Base-by-base conservation (phyloP, 179 eudicot species). In the Amaranthus tricolor region DNA sequence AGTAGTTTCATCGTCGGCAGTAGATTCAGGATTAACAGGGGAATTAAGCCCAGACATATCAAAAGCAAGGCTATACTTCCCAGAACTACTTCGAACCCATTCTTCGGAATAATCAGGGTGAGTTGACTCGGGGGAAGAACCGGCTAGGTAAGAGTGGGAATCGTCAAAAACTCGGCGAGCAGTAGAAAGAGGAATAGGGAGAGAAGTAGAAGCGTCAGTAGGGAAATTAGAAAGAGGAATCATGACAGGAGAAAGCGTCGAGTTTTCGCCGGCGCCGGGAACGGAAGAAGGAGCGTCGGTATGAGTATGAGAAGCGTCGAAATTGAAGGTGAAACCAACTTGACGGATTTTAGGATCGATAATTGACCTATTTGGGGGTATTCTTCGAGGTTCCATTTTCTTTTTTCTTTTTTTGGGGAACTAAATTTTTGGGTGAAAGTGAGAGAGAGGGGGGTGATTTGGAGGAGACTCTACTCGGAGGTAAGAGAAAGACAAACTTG, bases 301-400 rank as follows among this genome's bases (percentile, higher is more conserved):
- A 82, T 74, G 57, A 62, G 84, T 61, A 21, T 50, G 82, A 72
- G 86, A 74, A 51, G 87, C 71, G 54, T 64, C 40, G 84, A 76
- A 0, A 7, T 15, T 9, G 71, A 59, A 53, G 83, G 84, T 83
- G 85, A 94, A 94, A 10, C 98, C 98, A 12, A 94, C 87, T 47
- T 90, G 98, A 19, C 97, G 94, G 66, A 94, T 85, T 73, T 78
- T 90, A 0, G 98, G 98, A 82, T 90, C 89, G 76, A 79, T 86
- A 17, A 80, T 82, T 15, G 90, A 21, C 89, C 82, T 3, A 88
- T 68, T 15, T 73, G 49, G 51, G 15, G 79, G 3, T 43, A 6
- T 4, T 68, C 96, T 87, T 48, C 90, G 92, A 79, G 89, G 62
- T 2, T 90, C 92, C 96, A 89, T 67, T 7, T 0, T 86, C 60